phyloP scores from a whole-genome alignment of 805 yeast species.

The Pichia rugopelliculosa region DNA sequence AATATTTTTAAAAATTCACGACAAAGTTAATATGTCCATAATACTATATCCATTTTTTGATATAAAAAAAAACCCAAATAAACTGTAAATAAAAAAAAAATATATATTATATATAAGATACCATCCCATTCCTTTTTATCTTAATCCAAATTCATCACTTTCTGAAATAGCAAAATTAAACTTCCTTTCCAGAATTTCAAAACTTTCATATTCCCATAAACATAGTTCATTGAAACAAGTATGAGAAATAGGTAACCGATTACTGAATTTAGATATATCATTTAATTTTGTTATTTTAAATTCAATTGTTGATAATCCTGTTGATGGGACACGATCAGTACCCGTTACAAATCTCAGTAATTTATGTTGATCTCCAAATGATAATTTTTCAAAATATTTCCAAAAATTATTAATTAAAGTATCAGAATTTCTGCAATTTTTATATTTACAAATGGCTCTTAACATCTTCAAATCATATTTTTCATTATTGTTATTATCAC shows the following conservation, averaged over 20 bases:
- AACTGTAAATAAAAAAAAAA: background rate
- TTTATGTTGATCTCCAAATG: conserved; percentile 45
- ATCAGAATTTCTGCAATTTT: conserved; percentile 44
- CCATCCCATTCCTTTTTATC: background rate
- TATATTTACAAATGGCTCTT: conserved; percentile 65
- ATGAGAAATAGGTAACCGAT: conserved; percentile 75
- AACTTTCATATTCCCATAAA: conserved; percentile 54
- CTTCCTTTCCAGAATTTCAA: conserved; percentile 49
- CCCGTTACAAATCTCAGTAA: conserved; percentile 80
- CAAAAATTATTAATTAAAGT: conserved; percentile 76
- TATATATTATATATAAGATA: background rate
- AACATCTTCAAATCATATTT: conserved; percentile 59
- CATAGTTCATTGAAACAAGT: conserved; percentile 93
- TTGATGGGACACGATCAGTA: conserved; percentile 86
- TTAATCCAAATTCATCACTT: conserved; percentile 75
- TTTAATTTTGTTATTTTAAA: conserved; percentile 55
- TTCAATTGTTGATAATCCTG: conserved; percentile 71
- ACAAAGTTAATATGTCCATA: too few species aligned
- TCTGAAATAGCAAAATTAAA: conserved; percentile 64
- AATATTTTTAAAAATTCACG: too few species aligned
- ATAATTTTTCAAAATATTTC: conserved; percentile 55
- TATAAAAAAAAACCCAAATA: too few species aligned
- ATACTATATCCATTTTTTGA: too few species aligned
- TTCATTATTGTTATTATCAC: conserved; percentile 43
- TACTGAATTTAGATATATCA: conserved; percentile 24